Evolutionary conservation across 2,329 filamentous ascomycete genomes (phyloP), one percentile per base, ranked within the genome.

Genomic region (Pseudodiploospora longispora): DNA sequence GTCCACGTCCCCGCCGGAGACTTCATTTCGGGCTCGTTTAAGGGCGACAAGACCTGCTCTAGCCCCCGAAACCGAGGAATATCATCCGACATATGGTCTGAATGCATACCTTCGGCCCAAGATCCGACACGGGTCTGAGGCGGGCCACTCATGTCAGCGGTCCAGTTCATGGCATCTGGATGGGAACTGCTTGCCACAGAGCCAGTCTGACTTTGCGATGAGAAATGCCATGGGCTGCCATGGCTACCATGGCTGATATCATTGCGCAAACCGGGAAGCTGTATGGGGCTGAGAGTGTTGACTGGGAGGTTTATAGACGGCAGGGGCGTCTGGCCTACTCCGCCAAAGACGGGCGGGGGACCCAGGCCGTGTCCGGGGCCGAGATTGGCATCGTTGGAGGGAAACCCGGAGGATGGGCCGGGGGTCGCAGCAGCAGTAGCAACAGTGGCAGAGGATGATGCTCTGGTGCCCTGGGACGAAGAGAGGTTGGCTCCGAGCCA

Each of bases 1-100:
- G 82, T 85, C 83, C 82, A 86, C 0, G 67, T 68, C 4, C 55
- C 61, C 0, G 67, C 54, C 0, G 71, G 64, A 1, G 66, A 58
- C 49, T 67, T 67, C 54, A 67, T 61, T 33, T 71, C 68, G 0
- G 71, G 62, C 30, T 67, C 55, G 27, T 68, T 66, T 10, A 68
- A 54, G 1, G 73, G 70, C 0, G 70, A 68, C 19, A 79, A 56
- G 12, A 79, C 55, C 40, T 76, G 68, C 48, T 76, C 68, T 6
- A 72, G 59, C 3, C 68, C 67, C 6, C 61, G 64, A 46, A 66
- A 68, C 40, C 59, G 60, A 10, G 59, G 59, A 1, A 54, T 49
- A 48, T 9, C 61, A 52, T 60, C 64, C 5, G 58, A 55, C 36
- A 48, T 49, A 33, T 53, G 62, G 33, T 65, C 59, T 0, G 59